Conservation (phyloP, 192 early-diverging fungal species). For the Lobulomyces angularis region DNA sequence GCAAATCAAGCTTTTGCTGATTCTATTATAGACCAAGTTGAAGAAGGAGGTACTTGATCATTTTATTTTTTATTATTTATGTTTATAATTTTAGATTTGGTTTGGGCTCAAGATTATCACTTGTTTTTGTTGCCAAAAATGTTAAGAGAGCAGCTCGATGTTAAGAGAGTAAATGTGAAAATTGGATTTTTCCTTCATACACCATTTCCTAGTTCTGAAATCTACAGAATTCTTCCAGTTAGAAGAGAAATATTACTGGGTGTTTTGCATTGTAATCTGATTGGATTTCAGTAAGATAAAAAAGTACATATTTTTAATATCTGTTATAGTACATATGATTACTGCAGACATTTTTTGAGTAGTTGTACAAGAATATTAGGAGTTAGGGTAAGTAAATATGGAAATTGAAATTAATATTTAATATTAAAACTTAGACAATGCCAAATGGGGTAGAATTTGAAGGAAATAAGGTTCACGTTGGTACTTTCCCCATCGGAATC, state of each 20-base stretch:
- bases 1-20: constrained; percentile 94
- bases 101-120: constrained; percentile 67
- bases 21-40: constrained; percentile 64
- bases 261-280: constrained; percentile 79
- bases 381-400: too few species aligned
- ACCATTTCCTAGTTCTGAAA: constrained; percentile 92
- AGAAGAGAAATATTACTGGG: constrained; percentile 86
- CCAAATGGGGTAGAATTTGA: constrained; percentile 89
- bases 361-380: constrained; percentile 95
- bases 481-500: constrained; percentile 98
- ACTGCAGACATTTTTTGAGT: constrained; percentile 93
- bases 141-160: constrained; percentile 46
- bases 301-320: too few species aligned
- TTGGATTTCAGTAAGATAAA: constrained; percentile 74
- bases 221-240: constrained; percentile 93
- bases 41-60: constrained; percentile 85
- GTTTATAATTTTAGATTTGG: too few species aligned
- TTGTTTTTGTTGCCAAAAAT: constrained; percentile 89
- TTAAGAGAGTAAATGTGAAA: constrained; percentile 61
- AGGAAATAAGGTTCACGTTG: constrained; percentile 85
- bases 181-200: constrained; percentile 99
- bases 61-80: constrained; percentile 32
- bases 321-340: constrained; percentile 98
- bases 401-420: too few species aligned
- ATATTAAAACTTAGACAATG: too few species aligned